phyloP scores from a whole-genome alignment of 2,329 filamentous ascomycete species.

The Biscogniauxia mediterranea region DNA sequence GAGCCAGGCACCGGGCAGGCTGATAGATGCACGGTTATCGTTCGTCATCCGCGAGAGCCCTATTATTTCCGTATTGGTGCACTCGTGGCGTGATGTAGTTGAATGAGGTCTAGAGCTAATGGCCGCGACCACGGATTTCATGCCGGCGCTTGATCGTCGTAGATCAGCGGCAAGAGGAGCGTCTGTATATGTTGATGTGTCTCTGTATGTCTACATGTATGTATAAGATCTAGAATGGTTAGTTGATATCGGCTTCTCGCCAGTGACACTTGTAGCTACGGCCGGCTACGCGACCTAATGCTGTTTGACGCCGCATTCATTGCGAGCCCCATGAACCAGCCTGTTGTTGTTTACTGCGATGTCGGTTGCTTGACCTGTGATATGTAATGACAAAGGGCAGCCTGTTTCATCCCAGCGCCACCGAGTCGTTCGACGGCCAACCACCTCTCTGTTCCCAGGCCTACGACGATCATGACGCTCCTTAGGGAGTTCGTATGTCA shows the following conservation, averaged over 20 bases:
- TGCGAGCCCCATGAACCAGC: neutral
- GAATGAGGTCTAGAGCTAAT: conserved; percentile 1
- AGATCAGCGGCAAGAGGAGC: neutral
- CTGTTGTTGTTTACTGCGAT: neutral
- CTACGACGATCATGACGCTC: neutral
- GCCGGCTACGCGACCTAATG: neutral
- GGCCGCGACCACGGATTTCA: neutral
- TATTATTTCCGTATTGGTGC: conserved; percentile 3
- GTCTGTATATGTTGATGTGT: neutral
- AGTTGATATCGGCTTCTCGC: neutral
- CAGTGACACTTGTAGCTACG: neutral
- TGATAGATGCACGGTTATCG: conserved; percentile 21
- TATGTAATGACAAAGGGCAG: neutral
- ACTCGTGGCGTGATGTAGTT: conserved; percentile 18
- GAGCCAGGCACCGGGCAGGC: conserved; percentile 15
- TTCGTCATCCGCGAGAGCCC: conserved; percentile 18
- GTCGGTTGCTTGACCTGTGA: neutral
- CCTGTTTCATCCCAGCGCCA: neutral
- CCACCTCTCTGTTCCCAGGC: neutral
- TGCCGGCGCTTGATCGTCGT: conserved; percentile 3
- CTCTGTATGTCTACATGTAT: neutral
- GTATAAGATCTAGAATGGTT: neutral
- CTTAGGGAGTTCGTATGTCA: neutral
- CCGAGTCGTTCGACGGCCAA: neutral
- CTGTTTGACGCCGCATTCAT: neutral